Evolutionary conservation across 331 rosid species (phyloP).

Genomic region (Rhamnella rubrinervis): DNA sequence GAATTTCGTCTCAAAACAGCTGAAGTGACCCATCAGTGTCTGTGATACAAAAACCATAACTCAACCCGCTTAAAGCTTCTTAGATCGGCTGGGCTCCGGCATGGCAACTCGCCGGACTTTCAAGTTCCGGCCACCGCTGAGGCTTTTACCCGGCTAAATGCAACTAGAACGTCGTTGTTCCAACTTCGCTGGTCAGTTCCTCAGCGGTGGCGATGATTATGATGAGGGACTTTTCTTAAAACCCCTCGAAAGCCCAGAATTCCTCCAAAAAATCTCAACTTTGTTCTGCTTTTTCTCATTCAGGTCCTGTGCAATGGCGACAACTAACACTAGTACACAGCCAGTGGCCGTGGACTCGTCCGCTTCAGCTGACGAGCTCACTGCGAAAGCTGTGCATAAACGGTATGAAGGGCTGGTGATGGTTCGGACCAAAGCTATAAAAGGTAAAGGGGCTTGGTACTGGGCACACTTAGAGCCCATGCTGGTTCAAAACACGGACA

Average conservation of each 20-base stretch:
- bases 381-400: slow-evolving; percentile 69
- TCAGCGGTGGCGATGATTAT: slow-evolving; percentile 12
- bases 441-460: slow-evolving; percentile 97
- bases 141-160: slow-evolving; percentile 31
- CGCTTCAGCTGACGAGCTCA: slow-evolving; percentile 44
- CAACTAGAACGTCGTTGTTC: slow-evolving; percentile 19
- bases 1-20: slow-evolving; percentile 9
- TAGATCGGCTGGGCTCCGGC: slow-evolving; percentile 37
- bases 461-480: slow-evolving; percentile 88
- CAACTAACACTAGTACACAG: slow-evolving; percentile 48
- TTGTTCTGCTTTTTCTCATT: neutral
- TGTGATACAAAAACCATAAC: slow-evolving; percentile 3
- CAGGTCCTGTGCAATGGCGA: slow-evolving; percentile 55
- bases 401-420: slow-evolving; percentile 71
- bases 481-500: slow-evolving; percentile 61
- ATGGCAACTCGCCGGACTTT: slow-evolving; percentile 48
- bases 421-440: slow-evolving; percentile 85
- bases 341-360: slow-evolving; percentile 28
- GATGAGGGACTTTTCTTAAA: slow-evolving; percentile 5
- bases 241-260: neutral
- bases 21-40: slow-evolving; percentile 24
- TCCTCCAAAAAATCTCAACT: neutral
- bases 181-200: slow-evolving; percentile 4
- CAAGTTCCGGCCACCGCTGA: slow-evolving; percentile 38
- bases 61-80: neutral